Percentiles rank a stretch among this genome's conserved stretches.
Evolutionary conservation across 768 basidiomycete genomes (phyloP).

Genomic region (Rhodotorula babjevae): DNA sequence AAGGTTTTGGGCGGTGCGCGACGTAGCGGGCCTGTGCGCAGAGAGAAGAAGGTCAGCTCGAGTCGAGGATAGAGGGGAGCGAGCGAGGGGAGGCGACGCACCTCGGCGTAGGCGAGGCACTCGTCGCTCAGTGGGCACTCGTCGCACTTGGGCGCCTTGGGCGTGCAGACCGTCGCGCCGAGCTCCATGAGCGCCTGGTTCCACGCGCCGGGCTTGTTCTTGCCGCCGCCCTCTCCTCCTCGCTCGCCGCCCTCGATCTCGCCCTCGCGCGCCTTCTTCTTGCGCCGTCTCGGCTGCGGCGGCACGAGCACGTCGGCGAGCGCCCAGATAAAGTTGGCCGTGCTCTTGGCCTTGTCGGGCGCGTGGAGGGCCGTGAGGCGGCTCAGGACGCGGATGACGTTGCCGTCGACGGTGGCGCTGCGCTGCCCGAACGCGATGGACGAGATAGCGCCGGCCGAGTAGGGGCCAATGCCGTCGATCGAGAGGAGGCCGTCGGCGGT

Average conservation of each 20-base stretch:
- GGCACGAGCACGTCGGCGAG: slow-evolving; percentile 68
- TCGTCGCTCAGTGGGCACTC: slow-evolving; percentile 65
- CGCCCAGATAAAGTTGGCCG: slow-evolving; percentile 76
- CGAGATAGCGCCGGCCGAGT: slow-evolving; percentile 49
- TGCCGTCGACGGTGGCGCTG: slow-evolving; percentile 69
- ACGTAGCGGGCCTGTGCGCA: slow-evolving; percentile 14
- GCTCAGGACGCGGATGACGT: slow-evolving; percentile 32
- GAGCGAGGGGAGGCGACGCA: slow-evolving; percentile 15
- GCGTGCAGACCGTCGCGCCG: slow-evolving; percentile 80
- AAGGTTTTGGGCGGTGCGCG: not conserved
- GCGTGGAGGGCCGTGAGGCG: slow-evolving; percentile 71
- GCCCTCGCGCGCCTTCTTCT: not conserved
- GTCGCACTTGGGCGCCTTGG: slow-evolving; percentile 68
- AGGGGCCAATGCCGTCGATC: slow-evolving; percentile 68
- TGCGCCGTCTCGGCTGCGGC: slow-evolving; percentile 47
- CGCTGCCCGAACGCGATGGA: slow-evolving; percentile 83
- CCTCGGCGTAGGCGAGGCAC: slow-evolving; percentile 63
- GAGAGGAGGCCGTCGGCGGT: slow-evolving; percentile 75
- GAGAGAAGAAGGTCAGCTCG: too few relatives aligned
- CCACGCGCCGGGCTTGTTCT: slow-evolving; percentile 28
- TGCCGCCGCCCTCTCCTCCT: not conserved
- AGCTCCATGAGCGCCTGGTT: slow-evolving; percentile 85
- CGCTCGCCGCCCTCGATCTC: too few relatives aligned
- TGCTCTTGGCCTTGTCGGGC: slow-evolving; percentile 69
- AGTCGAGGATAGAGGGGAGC: not conserved